These are phyloP conservation scores for Xylaria scruposa DNA, from an alignment of 495 filamentous ascomycete genomes.

Conservation along the genomic window DNA sequence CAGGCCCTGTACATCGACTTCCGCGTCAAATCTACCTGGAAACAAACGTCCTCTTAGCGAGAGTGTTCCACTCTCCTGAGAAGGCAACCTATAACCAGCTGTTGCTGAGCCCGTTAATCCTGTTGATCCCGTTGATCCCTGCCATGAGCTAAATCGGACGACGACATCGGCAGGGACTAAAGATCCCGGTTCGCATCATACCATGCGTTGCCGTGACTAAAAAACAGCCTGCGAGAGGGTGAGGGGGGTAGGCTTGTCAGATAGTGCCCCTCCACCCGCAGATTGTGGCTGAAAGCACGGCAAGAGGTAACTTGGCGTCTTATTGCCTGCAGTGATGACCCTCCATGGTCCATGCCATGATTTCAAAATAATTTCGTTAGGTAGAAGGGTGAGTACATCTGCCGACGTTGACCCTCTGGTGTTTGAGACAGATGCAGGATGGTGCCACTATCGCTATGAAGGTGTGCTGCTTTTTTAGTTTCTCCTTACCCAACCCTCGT, in stretches of 20 bases:
- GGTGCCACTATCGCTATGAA: constrained; percentile 26
- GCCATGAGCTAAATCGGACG: constrained; percentile 28
- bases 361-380: constrained; percentile 21
- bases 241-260: constrained; percentile 16
- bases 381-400: constrained; percentile 25
- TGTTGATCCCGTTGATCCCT: constrained; percentile 22
- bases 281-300: constrained; percentile 28
- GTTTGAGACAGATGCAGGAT: constrained; percentile 26
- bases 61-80: constrained; percentile 16
- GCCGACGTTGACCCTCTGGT: constrained; percentile 18
- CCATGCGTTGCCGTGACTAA: constrained; percentile 15
- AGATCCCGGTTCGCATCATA: constrained; percentile 20
- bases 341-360: constrained; percentile 21
- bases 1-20: constrained; percentile 2
- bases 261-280: constrained; percentile 19
- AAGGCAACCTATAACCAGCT: constrained; percentile 5
- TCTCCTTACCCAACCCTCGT: constrained; percentile 18
- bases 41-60: constrained; percentile 12
- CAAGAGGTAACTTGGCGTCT: constrained; percentile 21
- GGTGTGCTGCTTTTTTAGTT: constrained; percentile 18
- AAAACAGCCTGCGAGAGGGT: constrained; percentile 3
- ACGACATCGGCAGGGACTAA: constrained; percentile 22
- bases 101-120: constrained; percentile 19
- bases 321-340: constrained; percentile 24
- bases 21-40: constrained; percentile 3